Conservation (phyloP, 257 asterid genomes). For the Jasminum sambac region DNA sequence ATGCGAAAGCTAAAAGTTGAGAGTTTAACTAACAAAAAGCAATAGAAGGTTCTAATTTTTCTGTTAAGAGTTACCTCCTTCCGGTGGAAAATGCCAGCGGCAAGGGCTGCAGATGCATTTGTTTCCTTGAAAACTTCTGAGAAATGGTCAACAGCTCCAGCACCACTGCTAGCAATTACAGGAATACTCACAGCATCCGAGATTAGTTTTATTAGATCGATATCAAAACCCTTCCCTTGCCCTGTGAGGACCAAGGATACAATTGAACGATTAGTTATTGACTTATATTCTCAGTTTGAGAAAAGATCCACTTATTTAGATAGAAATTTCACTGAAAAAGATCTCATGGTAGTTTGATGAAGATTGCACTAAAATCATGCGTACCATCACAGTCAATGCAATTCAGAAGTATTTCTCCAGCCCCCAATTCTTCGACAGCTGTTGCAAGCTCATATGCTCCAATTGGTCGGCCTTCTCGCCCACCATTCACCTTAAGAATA, state of each 20-base stretch:
- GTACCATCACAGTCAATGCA: slow-evolving; percentile 97
- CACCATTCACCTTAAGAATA: slow-evolving; percentile 75
- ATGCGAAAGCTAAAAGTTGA: background rate
- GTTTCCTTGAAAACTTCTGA: slow-evolving; percentile 83
- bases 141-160: slow-evolving; percentile 82
- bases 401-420: slow-evolving; percentile 94
- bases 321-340: background rate
- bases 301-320: background rate
- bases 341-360: slow-evolving; percentile 1
- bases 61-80: slow-evolving; percentile 60
- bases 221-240: slow-evolving; percentile 93
- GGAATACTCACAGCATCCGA: slow-evolving; percentile 93
- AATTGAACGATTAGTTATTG: slow-evolving; percentile 9
- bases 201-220: slow-evolving; percentile 74
- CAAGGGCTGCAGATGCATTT: slow-evolving; percentile 98
- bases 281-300: background rate
- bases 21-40: background rate
- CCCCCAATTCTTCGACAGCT: slow-evolving; percentile 96
- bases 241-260: slow-evolving; percentile 47
- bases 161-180: slow-evolving; percentile 97
- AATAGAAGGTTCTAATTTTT: background rate
- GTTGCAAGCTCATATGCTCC: slow-evolving; percentile 98
- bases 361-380: slow-evolving; percentile 7
- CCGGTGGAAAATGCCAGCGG: slow-evolving; percentile 96
- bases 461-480: slow-evolving; percentile 91